These are phyloP conservation scores for Clitoria ternatea DNA, from an alignment of 306 rosid species.

Conservation along the genomic window DNA sequence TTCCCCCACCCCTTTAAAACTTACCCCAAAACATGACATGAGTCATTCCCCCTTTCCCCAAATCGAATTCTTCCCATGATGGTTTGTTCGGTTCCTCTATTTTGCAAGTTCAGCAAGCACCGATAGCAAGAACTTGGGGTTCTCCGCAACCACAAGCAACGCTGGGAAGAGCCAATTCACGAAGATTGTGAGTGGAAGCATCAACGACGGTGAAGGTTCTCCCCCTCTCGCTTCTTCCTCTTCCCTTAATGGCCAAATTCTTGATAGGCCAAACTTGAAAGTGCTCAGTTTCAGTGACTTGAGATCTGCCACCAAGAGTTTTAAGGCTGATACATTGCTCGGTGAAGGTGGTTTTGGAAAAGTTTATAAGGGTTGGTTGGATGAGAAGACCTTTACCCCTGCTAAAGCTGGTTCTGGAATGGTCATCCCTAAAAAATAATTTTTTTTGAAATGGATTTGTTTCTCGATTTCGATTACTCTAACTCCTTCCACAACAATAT, in stretches of 20 bases:
- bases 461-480: slow-evolving; percentile 66
- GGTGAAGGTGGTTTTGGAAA: slow-evolving; percentile 84
- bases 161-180: slow-evolving; percentile 50
- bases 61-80: background rate
- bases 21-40: background rate
- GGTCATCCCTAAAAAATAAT: too few species aligned
- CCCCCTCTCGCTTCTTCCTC: background rate
- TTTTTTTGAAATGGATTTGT: slow-evolving; percentile 69
- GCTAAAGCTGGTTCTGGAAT: slow-evolving; percentile 46
- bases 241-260: slow-evolving; percentile 31
- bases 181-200: slow-evolving; percentile 38
- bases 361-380: slow-evolving; percentile 80
- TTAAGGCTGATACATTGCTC: slow-evolving; percentile 50
- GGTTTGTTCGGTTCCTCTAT: background rate
- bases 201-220: slow-evolving; percentile 16
- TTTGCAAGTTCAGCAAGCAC: slow-evolving; percentile 36
- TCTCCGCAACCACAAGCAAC: slow-evolving; percentile 48
- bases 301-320: slow-evolving; percentile 56
- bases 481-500: slow-evolving; percentile 40
- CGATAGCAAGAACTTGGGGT: slow-evolving; percentile 37
- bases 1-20: background rate
- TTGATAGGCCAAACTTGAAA: slow-evolving; percentile 55
- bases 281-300: slow-evolving; percentile 51
- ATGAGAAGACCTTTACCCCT: slow-evolving; percentile 58
- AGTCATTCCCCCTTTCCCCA: background rate